Conservation (phyloP, 139 green algal species). For the Gonium pectorale region DNA sequence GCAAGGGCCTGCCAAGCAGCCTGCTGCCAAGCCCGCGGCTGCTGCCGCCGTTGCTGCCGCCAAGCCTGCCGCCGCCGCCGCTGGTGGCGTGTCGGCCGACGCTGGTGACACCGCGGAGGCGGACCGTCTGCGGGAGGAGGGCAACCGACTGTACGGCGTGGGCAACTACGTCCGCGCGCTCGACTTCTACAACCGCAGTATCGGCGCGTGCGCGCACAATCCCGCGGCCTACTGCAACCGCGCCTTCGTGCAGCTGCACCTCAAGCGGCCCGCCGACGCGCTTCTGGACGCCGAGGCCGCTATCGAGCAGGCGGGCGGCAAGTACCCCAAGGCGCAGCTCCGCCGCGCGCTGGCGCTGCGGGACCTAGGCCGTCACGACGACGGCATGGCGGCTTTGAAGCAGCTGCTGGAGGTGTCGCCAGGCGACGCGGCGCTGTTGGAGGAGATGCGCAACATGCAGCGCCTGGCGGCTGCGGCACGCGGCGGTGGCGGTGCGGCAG, state of each 20-base stretch:
- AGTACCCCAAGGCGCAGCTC: constrained; percentile 49
- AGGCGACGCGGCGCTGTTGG: constrained; percentile 7
- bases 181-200: constrained; percentile 41
- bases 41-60: background rate
- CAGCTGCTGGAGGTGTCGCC: background rate
- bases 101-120: constrained; percentile 17
- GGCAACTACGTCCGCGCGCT: constrained; percentile 41
- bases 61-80: background rate
- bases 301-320: constrained; percentile 38
- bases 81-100: background rate
- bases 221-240: constrained; percentile 49
- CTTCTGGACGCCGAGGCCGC: constrained; percentile 43
- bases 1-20: background rate
- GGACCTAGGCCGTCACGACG: constrained; percentile 9
- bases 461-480: background rate
- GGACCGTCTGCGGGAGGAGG: constrained; percentile 20
- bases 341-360: constrained; percentile 33
- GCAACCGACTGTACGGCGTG: constrained; percentile 42
- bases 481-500: background rate
- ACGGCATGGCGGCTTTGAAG: background rate
- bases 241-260: constrained; percentile 46
- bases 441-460: constrained; percentile 11
- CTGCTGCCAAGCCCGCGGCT: background rate
- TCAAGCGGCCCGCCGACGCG: constrained; percentile 35
- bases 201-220: constrained; percentile 25